These are phyloP conservation scores for Monosporascus sp. DNA, from an alignment of 2,329 filamentous ascomycete genomes.

Conservation along the genomic window DNA sequence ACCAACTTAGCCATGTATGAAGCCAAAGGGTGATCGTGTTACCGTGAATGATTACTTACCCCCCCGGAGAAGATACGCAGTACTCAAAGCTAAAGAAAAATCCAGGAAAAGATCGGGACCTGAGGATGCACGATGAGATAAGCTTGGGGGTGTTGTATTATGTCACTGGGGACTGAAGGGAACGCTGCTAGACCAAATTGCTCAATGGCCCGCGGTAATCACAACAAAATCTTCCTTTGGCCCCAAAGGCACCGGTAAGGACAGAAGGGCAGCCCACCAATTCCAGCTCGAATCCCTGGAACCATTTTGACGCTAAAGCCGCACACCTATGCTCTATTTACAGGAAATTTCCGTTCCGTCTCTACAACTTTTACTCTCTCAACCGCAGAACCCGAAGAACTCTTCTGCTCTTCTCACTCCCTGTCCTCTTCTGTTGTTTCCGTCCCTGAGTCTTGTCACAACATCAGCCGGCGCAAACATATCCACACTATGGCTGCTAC, in stretches of 20 bases:
- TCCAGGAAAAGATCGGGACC: background rate
- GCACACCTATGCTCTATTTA: background rate
- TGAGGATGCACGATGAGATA: background rate
- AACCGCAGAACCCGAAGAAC: background rate
- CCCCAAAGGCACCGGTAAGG: background rate
- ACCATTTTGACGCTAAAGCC: background rate
- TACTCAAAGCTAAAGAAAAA: background rate
- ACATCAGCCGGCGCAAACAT: background rate
- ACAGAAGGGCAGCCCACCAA: background rate
- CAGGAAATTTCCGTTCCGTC: background rate
- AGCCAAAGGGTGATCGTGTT: background rate
- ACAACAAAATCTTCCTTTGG: background rate
- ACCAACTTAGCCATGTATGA: too few species aligned
- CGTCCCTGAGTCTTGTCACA: background rate
- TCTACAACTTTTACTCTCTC: background rate
- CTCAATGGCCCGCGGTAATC: background rate
- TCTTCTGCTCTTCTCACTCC: background rate
- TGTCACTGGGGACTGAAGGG: background rate
- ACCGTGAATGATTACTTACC: background rate
- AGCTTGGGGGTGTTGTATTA: background rate
- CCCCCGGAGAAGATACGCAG: background rate
- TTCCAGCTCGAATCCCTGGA: background rate
- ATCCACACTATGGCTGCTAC: conserved; percentile 69
- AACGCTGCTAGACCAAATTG: background rate
- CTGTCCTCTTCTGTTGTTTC: background rate